Conservation (phyloP, 2,329 filamentous ascomycete species). For the Ascosphaera aggregata region DNA sequence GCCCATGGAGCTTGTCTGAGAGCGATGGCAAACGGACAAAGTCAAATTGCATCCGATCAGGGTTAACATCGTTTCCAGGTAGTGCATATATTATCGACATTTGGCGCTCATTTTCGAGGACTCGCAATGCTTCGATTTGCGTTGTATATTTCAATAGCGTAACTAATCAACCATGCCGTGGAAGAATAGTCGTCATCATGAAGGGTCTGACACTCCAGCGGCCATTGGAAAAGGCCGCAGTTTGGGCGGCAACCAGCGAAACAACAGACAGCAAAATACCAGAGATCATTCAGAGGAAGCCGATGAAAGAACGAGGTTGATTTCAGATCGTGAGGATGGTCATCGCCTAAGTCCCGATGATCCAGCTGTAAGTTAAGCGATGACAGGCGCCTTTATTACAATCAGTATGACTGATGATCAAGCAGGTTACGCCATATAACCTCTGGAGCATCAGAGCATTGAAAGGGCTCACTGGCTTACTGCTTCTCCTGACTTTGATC, state of each 20-base stretch:
- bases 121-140: background rate
- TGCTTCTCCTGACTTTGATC: constrained; percentile 52
- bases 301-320: constrained; percentile 40
- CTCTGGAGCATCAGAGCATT: constrained; percentile 72
- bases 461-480: constrained; percentile 52
- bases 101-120: too few species aligned
- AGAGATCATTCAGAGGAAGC: constrained; percentile 16
- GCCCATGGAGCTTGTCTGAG: too few species aligned
- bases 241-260: background rate
- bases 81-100: too few species aligned
- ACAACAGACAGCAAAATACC: background rate
- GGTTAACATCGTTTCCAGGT: too few species aligned
- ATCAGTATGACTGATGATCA: background rate
- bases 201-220: background rate
- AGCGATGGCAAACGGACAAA: too few species aligned
- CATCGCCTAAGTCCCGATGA: constrained; percentile 56
- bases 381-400: background rate
- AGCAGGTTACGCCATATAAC: constrained; percentile 63
- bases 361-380: constrained; percentile 42
- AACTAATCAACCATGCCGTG: background rate
- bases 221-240: background rate
- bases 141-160: too few species aligned
- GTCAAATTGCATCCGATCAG: too few species aligned
- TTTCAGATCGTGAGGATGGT: constrained; percentile 40
- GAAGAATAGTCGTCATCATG: background rate